Conservation (phyloP, 257 asterid genomes). For the Anisodus acutangulus region DNA sequence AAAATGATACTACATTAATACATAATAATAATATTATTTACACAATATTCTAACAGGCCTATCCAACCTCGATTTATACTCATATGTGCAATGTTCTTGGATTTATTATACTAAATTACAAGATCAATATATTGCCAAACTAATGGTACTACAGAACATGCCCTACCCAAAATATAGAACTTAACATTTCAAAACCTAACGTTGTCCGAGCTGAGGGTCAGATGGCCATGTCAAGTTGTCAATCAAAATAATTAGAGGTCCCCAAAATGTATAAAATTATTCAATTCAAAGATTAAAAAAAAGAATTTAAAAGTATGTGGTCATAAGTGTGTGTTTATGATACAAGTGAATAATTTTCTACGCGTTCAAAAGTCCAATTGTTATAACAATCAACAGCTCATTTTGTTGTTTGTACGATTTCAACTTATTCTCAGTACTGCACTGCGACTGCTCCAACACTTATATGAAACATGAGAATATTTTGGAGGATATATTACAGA, state of each 20-base stretch:
- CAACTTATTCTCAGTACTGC: conserved; percentile 7
- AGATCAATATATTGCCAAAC: conserved; percentile 8
- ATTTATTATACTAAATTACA: not conserved
- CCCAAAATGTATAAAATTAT: not conserved
- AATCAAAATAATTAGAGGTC: not conserved
- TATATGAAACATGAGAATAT: not conserved
- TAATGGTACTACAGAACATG: not conserved
- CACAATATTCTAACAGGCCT: too few species aligned
- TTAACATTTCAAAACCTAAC: not conserved
- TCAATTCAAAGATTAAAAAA: not conserved
- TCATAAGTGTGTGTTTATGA: not conserved
- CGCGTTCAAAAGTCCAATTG: conserved; percentile 7
- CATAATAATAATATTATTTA: too few species aligned
- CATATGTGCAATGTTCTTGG: not conserved
- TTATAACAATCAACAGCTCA: conserved; percentile 38
- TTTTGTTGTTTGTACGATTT: conserved; percentile 27
- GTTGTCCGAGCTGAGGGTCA: not conserved
- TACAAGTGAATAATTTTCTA: not conserved
- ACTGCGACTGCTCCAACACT: not conserved
- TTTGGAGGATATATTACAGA: not conserved
- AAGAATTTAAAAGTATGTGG: not conserved
- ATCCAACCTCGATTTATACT: not conserved
- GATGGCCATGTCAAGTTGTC: not conserved
- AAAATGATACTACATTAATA: too few species aligned
- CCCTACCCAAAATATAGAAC: not conserved